Evolutionary conservation across 306 rosid genomes (phyloP).

Genomic region (Carpinus viminea): DNA sequence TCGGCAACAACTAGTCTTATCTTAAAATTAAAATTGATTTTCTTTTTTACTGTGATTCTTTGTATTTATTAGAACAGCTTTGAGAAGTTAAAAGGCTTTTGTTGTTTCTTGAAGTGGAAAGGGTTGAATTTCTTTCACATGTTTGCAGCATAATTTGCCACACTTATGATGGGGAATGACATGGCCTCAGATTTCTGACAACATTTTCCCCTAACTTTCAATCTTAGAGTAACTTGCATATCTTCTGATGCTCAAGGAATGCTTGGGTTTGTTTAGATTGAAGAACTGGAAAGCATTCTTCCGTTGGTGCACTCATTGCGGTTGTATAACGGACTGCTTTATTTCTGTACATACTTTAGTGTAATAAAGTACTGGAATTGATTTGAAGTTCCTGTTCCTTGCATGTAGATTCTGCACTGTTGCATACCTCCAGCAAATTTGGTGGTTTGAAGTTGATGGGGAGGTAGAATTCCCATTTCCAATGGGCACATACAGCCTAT

Average conservation of each 20-base stretch:
- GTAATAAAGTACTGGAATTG: constrained; percentile 18
- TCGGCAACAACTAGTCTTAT: too few species aligned
- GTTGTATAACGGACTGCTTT: constrained; percentile 12
- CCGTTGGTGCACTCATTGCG: constrained; percentile 12
- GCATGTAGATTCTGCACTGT: constrained; percentile 56
- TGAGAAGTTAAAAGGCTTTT: constrained; percentile 5
- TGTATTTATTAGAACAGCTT: neutral
- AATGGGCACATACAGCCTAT: constrained; percentile 74
- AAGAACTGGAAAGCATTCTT: neutral
- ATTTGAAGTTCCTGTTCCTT: constrained; percentile 19
- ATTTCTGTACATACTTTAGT: neutral
- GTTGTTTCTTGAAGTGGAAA: neutral
- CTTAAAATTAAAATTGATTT: too few species aligned
- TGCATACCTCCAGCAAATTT: constrained; percentile 90
- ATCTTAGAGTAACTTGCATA: neutral
- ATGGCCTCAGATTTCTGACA: neutral
- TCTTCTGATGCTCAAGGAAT: neutral
- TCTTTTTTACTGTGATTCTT: neutral
- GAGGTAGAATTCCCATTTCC: constrained; percentile 94
- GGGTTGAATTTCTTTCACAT: neutral
- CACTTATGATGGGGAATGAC: neutral
- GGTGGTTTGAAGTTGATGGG: constrained; percentile 99
- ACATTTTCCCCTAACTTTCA: neutral
- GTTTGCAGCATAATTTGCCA: neutral
- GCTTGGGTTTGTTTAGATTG: constrained; percentile 13